Evolutionary conservation across 768 basidiomycete genomes (phyloP).

Genomic region (Lactifluus volemus): DNA sequence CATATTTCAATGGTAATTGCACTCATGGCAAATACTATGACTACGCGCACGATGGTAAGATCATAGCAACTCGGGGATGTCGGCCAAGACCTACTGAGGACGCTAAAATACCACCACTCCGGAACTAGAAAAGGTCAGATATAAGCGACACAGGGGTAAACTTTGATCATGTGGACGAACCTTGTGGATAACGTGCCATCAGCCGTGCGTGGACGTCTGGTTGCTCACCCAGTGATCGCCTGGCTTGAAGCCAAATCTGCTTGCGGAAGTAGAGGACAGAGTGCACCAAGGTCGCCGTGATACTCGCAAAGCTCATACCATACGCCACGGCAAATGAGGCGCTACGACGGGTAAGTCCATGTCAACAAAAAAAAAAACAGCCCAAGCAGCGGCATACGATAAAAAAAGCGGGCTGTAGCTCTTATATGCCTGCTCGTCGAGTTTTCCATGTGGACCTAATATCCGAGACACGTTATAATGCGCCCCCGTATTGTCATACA

Average conservation of each 20-base stretch:
- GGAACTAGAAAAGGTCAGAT: conserved; percentile 29
- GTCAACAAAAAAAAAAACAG: conserved; percentile 37
- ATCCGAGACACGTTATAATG: conserved; percentile 35
- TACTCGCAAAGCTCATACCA: conserved; percentile 54
- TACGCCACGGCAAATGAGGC: conserved; percentile 71
- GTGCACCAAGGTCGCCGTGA: conserved; percentile 39
- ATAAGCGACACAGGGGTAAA: background rate
- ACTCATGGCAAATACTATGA: conserved; percentile 54
- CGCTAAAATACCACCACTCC: conserved; percentile 42
- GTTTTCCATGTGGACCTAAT: conserved; percentile 28
- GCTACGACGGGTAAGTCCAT: background rate
- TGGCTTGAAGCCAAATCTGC: conserved; percentile 35
- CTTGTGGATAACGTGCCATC: conserved; percentile 45
- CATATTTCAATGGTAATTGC: conserved; percentile 54
- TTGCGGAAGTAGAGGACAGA: conserved; percentile 39
- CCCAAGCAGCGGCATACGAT: conserved; percentile 43
- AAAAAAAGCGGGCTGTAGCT: conserved; percentile 38
- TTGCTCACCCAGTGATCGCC: conserved; percentile 36
- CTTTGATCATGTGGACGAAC: background rate
- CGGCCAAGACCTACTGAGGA: conserved; percentile 27
- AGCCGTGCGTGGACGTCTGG: conserved; percentile 43
- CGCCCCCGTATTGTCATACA: conserved; percentile 36
- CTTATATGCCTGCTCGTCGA: conserved; percentile 33
- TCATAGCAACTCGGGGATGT: background rate
- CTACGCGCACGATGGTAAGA: conserved; percentile 31